Percentiles rank a stretch among this genome's conserved stretches.
These are phyloP conservation scores for Paraphaeosphaeria sporulosa DNA, from an alignment of 2,329 filamentous ascomycete species.

Conservation along the genomic window DNA sequence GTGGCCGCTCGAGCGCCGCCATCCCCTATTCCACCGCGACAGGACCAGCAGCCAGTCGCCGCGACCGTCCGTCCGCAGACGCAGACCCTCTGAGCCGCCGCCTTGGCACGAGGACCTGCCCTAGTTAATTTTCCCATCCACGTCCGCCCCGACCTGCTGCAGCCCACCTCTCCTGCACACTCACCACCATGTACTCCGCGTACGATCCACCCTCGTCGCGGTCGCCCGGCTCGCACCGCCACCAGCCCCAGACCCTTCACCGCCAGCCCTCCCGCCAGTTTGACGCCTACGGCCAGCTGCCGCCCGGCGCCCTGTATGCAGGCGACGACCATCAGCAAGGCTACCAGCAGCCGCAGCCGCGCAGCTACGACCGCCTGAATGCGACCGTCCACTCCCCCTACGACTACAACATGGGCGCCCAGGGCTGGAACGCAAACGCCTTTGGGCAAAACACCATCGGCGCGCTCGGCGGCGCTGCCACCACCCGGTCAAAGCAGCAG, in stretches of 20 bases:
- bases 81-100: constrained; percentile 19
- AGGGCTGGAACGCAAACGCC: constrained; percentile 81
- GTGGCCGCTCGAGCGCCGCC: constrained; percentile 18
- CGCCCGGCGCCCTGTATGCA: constrained; percentile 69
- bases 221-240: constrained; percentile 77
- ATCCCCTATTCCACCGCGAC: constrained; percentile 26
- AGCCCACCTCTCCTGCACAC: constrained; percentile 22
- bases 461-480: constrained; percentile 59
- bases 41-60: constrained; percentile 14
- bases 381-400: constrained; percentile 67
- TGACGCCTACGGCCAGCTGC: constrained; percentile 74
- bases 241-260: constrained; percentile 65
- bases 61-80: constrained; percentile 11
- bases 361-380: constrained; percentile 67
- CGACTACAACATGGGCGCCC: constrained; percentile 71
- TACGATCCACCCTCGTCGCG: constrained; percentile 62
- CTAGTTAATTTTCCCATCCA: constrained; percentile 31
- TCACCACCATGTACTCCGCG: constrained; percentile 43
- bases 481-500: constrained; percentile 63
- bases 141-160: constrained; percentile 22
- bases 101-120: constrained; percentile 24
- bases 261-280: constrained; percentile 80
- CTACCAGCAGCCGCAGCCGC: constrained; percentile 58
- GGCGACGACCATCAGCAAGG: constrained; percentile 68
- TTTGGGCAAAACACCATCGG: constrained; percentile 74